phyloP scores from a whole-genome alignment of 169 alveolate species.

The Plasmodium sp. region DNA sequence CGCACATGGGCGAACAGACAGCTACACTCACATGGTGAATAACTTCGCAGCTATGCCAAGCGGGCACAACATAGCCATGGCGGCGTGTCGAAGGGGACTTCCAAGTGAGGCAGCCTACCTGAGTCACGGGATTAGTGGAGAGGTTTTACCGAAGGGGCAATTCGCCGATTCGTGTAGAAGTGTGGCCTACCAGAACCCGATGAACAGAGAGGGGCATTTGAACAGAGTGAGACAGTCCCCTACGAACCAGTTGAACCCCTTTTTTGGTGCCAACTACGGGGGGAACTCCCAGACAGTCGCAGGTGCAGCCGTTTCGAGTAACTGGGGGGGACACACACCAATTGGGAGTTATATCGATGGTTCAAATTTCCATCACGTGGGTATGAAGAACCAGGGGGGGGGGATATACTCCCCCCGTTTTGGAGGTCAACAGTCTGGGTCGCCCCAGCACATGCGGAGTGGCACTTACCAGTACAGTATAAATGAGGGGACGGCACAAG shows the following conservation, averaged over 20 bases:
- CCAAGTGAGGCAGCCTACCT: background rate
- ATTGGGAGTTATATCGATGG: background rate
- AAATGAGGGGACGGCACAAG: background rate
- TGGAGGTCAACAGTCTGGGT: background rate
- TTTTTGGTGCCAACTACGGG: background rate
- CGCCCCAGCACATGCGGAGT: background rate
- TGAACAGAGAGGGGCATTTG: background rate
- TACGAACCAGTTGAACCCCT: background rate
- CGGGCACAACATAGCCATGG: background rate
- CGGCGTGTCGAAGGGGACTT: background rate
- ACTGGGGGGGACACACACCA: background rate
- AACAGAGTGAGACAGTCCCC: background rate
- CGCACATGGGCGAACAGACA: background rate
- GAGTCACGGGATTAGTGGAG: background rate
- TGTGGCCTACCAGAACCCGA: background rate
- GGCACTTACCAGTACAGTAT: background rate
- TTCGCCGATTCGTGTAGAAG: background rate
- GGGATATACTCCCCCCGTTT: background rate
- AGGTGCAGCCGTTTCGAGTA: background rate
- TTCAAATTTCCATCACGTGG: background rate
- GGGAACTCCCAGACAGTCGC: background rate
- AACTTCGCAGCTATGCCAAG: background rate
- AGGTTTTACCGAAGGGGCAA: background rate
- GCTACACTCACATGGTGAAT: background rate
- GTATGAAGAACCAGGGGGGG: background rate